These are phyloP conservation scores for Coprinopsis sp. DNA, from an alignment of 768 basidiomycete genomes.

Conservation along the genomic window DNA sequence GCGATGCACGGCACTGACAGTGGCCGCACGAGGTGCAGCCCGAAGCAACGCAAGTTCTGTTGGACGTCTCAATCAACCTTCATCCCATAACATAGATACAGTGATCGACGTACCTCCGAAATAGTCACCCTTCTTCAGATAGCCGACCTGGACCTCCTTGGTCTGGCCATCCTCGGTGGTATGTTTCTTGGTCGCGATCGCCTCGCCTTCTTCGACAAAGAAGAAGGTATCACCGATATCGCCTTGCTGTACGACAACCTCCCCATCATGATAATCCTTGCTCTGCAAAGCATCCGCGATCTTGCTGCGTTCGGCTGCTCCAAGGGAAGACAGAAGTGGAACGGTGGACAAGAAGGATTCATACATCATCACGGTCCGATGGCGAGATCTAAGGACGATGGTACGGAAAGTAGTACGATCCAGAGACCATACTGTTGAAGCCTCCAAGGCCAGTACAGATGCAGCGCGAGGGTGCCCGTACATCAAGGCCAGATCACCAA, in stretches of 20 bases:
- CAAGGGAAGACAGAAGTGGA: slow-evolving; percentile 78
- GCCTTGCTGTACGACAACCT: slow-evolving; percentile 86
- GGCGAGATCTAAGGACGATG: slow-evolving; percentile 91
- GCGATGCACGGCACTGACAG: slow-evolving; percentile 75
- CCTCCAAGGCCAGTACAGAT: slow-evolving; percentile 80
- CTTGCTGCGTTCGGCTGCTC: slow-evolving; percentile 88
- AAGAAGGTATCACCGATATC: slow-evolving; percentile 98
- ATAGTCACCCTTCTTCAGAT: slow-evolving; percentile 87
- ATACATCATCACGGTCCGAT: slow-evolving; percentile 90
- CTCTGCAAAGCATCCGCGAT: slow-evolving; percentile 94
- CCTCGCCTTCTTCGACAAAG: slow-evolving; percentile 93
- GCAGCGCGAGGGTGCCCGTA: slow-evolving; percentile 96
- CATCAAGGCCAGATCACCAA: slow-evolving; percentile 97
- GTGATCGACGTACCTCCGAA: slow-evolving; percentile 74
- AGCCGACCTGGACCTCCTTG: slow-evolving; percentile 68
- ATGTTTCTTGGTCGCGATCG: slow-evolving; percentile 76
- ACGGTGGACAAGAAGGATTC: slow-evolving; percentile 94
- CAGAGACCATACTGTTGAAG: slow-evolving; percentile 87
- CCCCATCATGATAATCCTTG: slow-evolving; percentile 73
- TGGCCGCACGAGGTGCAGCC: slow-evolving; percentile 90
- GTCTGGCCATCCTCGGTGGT: slow-evolving; percentile 51
- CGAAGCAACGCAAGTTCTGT: slow-evolving; percentile 89
- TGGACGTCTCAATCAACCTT: not conserved
- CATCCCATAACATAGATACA: slow-evolving; percentile 3
- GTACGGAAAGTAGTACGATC: slow-evolving; percentile 98